Evolutionary conservation across 176 grass and related monocot species (phyloP).

Genomic region (Carex parvula): DNA sequence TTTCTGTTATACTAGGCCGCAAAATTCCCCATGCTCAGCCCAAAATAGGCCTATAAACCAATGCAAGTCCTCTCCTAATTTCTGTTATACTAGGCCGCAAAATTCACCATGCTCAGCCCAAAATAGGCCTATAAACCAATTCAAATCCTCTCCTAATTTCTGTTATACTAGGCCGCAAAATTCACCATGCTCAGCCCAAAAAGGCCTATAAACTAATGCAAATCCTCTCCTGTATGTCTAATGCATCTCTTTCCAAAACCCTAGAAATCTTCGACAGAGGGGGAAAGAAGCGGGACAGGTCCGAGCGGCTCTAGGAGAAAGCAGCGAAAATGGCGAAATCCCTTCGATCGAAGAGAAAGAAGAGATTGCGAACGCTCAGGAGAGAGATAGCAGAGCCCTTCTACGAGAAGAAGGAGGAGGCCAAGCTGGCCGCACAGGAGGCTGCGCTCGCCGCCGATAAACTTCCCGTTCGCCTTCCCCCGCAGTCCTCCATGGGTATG

Average conservation of each 20-base stretch:
- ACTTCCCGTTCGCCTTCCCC: slow-evolving; percentile 45
- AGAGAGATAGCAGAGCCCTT: slow-evolving; percentile 81
- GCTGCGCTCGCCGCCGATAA: slow-evolving; percentile 71
- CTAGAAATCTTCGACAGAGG: slow-evolving; percentile 26
- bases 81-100: not conserved
- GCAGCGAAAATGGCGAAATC: slow-evolving; percentile 81
- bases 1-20: not conserved
- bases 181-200: slow-evolving; percentile 11
- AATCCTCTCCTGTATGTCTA: not conserved
- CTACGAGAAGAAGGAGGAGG: slow-evolving; percentile 89
- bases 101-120: slow-evolving; percentile 1
- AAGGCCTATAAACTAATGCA: not conserved
- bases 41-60: not conserved
- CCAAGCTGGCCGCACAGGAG: slow-evolving; percentile 79
- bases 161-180: not conserved
- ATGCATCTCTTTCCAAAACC: slow-evolving; percentile 39
- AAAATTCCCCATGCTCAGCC: not conserved
- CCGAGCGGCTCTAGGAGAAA: slow-evolving; percentile 20
- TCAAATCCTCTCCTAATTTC: no score
- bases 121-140: not conserved
- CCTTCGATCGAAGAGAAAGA: slow-evolving; percentile 82
- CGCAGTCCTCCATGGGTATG: slow-evolving; percentile 34
- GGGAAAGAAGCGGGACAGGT: not conserved
- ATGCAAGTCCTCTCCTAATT: not conserved
- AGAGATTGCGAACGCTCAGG: slow-evolving; percentile 68